phyloP scores from a whole-genome alignment of 352 stramenopile genomes.

The Globisporangium cylindrosporum region DNA sequence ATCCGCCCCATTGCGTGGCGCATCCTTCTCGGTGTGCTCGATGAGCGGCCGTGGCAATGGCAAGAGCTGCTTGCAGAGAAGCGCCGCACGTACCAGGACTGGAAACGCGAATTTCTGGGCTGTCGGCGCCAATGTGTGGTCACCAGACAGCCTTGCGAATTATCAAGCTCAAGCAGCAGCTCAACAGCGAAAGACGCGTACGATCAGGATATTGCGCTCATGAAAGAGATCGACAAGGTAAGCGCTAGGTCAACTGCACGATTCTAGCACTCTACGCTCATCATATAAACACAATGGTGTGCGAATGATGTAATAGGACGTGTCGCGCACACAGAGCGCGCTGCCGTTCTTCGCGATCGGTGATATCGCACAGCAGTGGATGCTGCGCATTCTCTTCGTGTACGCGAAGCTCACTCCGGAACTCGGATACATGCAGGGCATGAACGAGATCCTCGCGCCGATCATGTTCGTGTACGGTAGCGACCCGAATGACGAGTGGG shows the following conservation, averaged over 20 bases:
- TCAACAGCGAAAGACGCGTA: slow-evolving; percentile 9
- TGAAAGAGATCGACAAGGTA: slow-evolving; percentile 71
- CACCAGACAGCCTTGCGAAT: not conserved
- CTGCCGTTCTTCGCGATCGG: slow-evolving; percentile 46
- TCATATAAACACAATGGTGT: too few species aligned
- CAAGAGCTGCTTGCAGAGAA: slow-evolving; percentile 16
- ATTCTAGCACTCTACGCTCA: not conserved
- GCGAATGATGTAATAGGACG: slow-evolving; percentile 31
- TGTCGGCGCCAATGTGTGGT: slow-evolving; percentile 15
- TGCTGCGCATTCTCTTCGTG: slow-evolving; percentile 71
- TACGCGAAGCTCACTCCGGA: slow-evolving; percentile 76
- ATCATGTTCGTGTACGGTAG: slow-evolving; percentile 76
- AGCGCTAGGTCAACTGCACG: too few species aligned
- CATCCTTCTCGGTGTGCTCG: slow-evolving; percentile 39
- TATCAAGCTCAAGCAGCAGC: not conserved
- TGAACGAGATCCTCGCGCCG: slow-evolving; percentile 93
- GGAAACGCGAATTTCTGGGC: slow-evolving; percentile 37
- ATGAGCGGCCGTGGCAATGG: slow-evolving; percentile 21
- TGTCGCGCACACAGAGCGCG: slow-evolving; percentile 54
- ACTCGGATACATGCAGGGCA: slow-evolving; percentile 92
- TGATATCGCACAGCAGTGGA: slow-evolving; percentile 55
- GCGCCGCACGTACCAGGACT: slow-evolving; percentile 27
- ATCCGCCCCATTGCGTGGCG: slow-evolving; percentile 35
- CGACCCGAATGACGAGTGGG: slow-evolving; percentile 35
- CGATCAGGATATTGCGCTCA: slow-evolving; percentile 34